Base-by-base conservation (phyloP, 2,329 filamentous ascomycete genomes). In the Alternaria dauci region DNA sequence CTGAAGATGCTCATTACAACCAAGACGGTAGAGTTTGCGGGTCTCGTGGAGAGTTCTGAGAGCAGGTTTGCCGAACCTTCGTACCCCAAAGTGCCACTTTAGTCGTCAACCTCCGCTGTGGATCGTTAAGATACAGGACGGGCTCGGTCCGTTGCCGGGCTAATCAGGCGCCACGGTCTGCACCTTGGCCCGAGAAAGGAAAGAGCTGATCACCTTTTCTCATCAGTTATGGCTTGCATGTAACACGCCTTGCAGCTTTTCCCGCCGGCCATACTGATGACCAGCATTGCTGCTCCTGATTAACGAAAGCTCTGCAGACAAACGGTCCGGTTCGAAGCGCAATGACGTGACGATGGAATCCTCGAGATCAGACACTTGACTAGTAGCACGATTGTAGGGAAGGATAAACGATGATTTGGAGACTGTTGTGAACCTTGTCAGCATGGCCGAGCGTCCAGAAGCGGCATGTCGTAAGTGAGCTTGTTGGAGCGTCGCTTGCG, bases 61-160 rank as follows among this genome's bases (percentile, higher is more conserved):
- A 36, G 46, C 46, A 50, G 20, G 46, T 50, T 7, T 50, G 32
- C 46, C 46, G 46, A 36, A 50, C 16, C n/a, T 20, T 9, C 11
- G 28, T 11, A 30, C 7, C 12, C 14, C 8, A 38, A 26, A 18
- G 16, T 16, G 32, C 20, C 20, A 50, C 20, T 36, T 50, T 20
- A 30, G 20, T 26, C 46, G n/a, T 50, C 20, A 50, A 12, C 30
- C 32, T 50, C 46, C 46, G 30, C 46, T 50, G 32, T 23, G 34
- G 32, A 50, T 50, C 23, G 11, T 41, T 11, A 38, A 41, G 25
- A 52, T 50, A 30, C 23, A 39, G 44, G 44, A 26, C 42, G 55
- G 55, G 42, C 52, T 59, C 57, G 57, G 57, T 59, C 57, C 57
- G 57, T 59, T 50, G 36, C 57, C 57, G 57, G 57, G 51, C 43